phyloP scores from a whole-genome alignment of 2,329 filamentous ascomycete genomes.

The Monilinia polystroma region DNA sequence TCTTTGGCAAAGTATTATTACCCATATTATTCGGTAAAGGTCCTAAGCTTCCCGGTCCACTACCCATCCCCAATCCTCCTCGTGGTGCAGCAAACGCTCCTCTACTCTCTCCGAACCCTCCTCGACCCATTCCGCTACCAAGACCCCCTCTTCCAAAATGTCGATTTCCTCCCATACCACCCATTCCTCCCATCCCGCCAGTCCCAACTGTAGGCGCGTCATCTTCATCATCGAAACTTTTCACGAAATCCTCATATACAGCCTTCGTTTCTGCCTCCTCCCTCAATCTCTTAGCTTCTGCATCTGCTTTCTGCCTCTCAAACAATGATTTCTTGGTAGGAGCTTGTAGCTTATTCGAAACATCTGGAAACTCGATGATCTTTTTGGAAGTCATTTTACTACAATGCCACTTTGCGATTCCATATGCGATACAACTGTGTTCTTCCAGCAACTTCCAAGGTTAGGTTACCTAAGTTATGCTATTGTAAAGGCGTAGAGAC shows the following conservation, averaged over 20 bases:
- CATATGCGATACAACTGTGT: background rate
- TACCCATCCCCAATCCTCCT: constrained; percentile 37
- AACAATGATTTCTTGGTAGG: constrained; percentile 83
- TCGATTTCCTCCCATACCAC: constrained; percentile 38
- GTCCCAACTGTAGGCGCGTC: constrained; percentile 35
- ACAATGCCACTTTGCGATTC: background rate
- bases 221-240: constrained; percentile 66
- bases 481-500: background rate
- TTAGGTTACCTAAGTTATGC: background rate
- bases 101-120: constrained; percentile 28
- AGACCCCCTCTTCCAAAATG: constrained; percentile 26
- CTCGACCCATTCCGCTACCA: constrained; percentile 38
- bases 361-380: constrained; percentile 60
- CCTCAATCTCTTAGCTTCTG: constrained; percentile 79
- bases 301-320: constrained; percentile 84
- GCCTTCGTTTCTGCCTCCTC: constrained; percentile 86
- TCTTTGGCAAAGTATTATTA: constrained; percentile 43
- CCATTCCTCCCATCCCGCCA: constrained; percentile 24
- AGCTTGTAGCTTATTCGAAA: constrained; percentile 74
- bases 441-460: too few relatives aligned
- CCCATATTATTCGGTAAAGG: constrained; percentile 50
- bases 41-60: constrained; percentile 62
- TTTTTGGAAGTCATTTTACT: constrained; percentile 32
- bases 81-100: constrained; percentile 38
- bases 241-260: constrained; percentile 83